Percentiles rank a stretch among this genome's conserved stretches.
These are phyloP conservation scores for Teunomyces stri DNA, from an alignment of 805 yeast genomes.

Conservation along the genomic window DNA sequence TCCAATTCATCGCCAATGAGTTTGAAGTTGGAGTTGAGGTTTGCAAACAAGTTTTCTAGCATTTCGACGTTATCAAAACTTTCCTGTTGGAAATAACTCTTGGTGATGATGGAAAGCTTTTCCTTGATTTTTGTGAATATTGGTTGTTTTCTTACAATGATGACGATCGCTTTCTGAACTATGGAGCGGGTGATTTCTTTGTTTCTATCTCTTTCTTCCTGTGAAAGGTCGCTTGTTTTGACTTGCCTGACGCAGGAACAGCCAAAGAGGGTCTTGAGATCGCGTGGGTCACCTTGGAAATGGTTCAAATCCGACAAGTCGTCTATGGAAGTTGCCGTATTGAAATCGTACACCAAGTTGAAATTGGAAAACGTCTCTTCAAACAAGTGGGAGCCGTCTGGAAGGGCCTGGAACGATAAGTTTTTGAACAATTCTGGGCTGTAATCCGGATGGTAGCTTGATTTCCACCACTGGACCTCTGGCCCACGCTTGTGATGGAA, in stretches of 20 bases:
- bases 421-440: conserved; percentile 65
- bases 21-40: conserved; percentile 41
- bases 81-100: conserved; percentile 78
- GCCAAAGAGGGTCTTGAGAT: conserved; percentile 76
- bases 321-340: conserved; percentile 44
- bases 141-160: conserved; percentile 76
- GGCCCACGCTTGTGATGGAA: conserved; percentile 94
- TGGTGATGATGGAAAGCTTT: conserved; percentile 84
- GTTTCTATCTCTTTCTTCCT: conserved; percentile 42
- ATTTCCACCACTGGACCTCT: conserved; percentile 84
- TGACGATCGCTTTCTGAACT: conserved; percentile 88
- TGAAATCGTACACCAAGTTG: conserved; percentile 71
- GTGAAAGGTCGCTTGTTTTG: conserved; percentile 54
- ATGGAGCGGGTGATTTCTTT: conserved; percentile 78
- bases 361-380: conserved; percentile 93
- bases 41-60: conserved; percentile 67
- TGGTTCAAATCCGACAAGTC: conserved; percentile 33
- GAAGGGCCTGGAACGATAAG: conserved; percentile 90
- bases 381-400: conserved; percentile 92
- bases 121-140: conserved; percentile 86
- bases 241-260: conserved; percentile 91
- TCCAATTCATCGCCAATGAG: conserved; percentile 20
- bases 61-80: conserved; percentile 70
- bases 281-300: conserved; percentile 39
- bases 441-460: conserved; percentile 42